These are phyloP conservation scores for Pyrenula massariospora DNA, from an alignment of 495 filamentous ascomycete species.

Conservation along the genomic window DNA sequence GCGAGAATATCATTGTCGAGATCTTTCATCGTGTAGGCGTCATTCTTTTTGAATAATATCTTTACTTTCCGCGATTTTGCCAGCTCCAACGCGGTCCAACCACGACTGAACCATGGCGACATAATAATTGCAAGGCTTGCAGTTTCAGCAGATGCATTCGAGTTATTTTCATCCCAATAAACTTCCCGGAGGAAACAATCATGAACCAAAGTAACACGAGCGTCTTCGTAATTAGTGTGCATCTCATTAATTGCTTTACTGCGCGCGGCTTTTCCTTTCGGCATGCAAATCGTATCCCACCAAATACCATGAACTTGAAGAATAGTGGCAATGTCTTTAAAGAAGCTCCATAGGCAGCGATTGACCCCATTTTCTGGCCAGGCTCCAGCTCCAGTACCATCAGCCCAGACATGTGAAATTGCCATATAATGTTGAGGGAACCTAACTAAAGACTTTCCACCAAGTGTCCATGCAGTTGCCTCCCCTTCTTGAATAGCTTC, in stretches of 20 bases:
- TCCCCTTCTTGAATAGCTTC: too few species aligned
- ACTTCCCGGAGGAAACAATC: constrained; percentile 18
- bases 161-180: constrained; percentile 10
- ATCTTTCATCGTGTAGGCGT: constrained; percentile 15
- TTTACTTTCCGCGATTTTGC: constrained; percentile 15
- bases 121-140: constrained; percentile 14
- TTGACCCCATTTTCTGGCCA: constrained; percentile 10
- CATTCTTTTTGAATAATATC: constrained; percentile 16
- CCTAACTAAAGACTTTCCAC: too few species aligned
- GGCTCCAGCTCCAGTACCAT: constrained; percentile 14
- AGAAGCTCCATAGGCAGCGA: constrained; percentile 12
- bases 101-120: constrained; percentile 17
- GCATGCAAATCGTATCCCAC: constrained; percentile 19
- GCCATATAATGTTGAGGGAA: constrained; percentile 13
- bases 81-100: constrained; percentile 19
- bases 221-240: constrained; percentile 11
- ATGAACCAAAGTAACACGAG: constrained; percentile 17
- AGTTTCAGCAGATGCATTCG: constrained; percentile 2
- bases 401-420: constrained; percentile 20
- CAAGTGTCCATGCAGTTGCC: too few species aligned
- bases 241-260: constrained; percentile 9
- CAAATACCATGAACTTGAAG: constrained; percentile 15
- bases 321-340: constrained; percentile 7
- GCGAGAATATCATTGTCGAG: constrained; percentile 15
- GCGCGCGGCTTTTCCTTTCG: constrained; percentile 7